Base-by-base conservation (phyloP, 1,284 basidiomycete species). In the Fomitiporia mediterranea region DNA sequence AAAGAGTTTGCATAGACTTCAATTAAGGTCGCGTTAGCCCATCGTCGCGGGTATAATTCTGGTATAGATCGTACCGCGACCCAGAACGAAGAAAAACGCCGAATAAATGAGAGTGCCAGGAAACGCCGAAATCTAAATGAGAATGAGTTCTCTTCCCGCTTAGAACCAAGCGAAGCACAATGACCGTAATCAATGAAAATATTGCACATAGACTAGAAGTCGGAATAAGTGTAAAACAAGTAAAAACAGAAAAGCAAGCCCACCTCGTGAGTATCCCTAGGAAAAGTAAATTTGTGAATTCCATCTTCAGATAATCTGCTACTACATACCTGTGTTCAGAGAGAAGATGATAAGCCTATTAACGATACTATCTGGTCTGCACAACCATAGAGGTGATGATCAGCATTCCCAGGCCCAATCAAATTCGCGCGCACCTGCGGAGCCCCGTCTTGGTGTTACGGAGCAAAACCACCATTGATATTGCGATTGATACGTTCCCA, bases 21-120 rank as follows among this genome's bases (percentile, higher is more conserved):
- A 35, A 8, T 19, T 19, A 19, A 17, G n/a, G 9, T 23, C 30
- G n/a, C n/a, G 30, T 49, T 13, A 49, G 47, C 47, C 44, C n/a
- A 13, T 46, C 27, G 44, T 7, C 6, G 21, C 25, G 27, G 17
- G 2, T 6, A n/a, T 35, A 32, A 35, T 34, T 21, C 21, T 17
- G 17, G 13, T 1, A 30, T n/a, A 30, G 69, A 70, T 59, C 44
- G 27, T 61, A 80, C 79, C 62, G 61, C 79, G 72, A 58, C 81
- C 80, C 35, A 81, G 67, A 56, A 74, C 74, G 70, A 81, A 82
- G 66, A 78, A 82, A 66, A 82, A 82, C 39, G 76, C 72, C 25
- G 80, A 80, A 65, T 82, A 82, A 55, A 82, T 75, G 60, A 81
- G 69, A 3, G 77, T 78, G 44, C 73, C 64, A 3, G 74, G 76